phyloP scores from a whole-genome alignment of 495 filamentous ascomycete species.

The Terfezia claveryi region DNA sequence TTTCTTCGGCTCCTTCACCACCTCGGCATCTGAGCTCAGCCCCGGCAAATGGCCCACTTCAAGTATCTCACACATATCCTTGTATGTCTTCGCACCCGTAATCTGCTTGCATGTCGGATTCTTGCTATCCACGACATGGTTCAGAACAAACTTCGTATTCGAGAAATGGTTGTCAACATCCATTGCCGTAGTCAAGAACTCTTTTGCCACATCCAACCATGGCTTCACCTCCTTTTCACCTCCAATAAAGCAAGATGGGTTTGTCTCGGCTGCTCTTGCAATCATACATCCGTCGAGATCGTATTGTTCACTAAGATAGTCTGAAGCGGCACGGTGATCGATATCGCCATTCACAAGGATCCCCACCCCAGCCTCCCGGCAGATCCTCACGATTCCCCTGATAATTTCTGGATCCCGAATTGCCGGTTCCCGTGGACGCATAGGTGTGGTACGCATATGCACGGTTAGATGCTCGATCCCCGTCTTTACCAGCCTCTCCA shows the following conservation, averaged over 20 bases:
- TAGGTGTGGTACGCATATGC: constrained; percentile 87
- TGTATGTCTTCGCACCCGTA: constrained; percentile 38
- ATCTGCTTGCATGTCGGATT: constrained; percentile 32
- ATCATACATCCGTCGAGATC: constrained; percentile 93
- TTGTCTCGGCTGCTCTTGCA: constrained; percentile 70
- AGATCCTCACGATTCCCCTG: constrained; percentile 53
- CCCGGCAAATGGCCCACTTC: constrained; percentile 14
- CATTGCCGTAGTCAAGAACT: constrained; percentile 48
- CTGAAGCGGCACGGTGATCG: constrained; percentile 39
- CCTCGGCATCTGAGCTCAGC: neutral
- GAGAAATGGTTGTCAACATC: constrained; percentile 63
- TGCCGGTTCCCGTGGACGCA: constrained; percentile 74
- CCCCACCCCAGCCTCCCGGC: constrained; percentile 60
- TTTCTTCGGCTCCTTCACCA: constrained; percentile 3
- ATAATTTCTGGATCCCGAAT: constrained; percentile 51
- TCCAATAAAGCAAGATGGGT: constrained; percentile 57
- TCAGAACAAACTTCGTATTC: constrained; percentile 81
- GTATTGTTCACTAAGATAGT: constrained; percentile 45
- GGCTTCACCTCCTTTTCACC: constrained; percentile 32
- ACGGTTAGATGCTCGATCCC: constrained; percentile 83
- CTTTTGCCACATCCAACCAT: constrained; percentile 53
- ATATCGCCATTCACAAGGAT: constrained; percentile 94
- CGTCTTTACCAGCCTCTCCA: constrained; percentile 50
- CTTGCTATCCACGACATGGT: constrained; percentile 69
- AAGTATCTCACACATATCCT: constrained; percentile 37